Percentiles rank a stretch among this genome's conserved stretches.
These are phyloP conservation scores for Rhodotorula sp. DNA, from an alignment of 1,284 basidiomycete species.

Conservation along the genomic window DNA sequence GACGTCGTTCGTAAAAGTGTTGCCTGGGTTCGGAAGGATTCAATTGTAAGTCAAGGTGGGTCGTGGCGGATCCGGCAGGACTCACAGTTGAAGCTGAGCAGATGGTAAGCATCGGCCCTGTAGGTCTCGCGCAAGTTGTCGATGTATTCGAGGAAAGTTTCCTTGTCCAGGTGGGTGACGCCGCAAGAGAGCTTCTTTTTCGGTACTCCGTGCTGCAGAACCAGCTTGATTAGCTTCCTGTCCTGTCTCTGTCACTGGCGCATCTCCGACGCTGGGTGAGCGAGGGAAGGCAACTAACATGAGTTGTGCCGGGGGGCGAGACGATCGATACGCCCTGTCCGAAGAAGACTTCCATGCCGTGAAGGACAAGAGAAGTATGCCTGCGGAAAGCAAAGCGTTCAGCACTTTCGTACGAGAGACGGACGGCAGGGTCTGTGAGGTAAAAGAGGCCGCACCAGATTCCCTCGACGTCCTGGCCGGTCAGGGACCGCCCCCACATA, in stretches of 20 bases:
- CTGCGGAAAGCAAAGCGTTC: constrained; percentile 39
- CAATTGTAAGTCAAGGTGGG: neutral
- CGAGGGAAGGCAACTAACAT: constrained; percentile 26
- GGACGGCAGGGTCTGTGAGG: too few relatives aligned
- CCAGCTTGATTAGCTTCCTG: constrained; percentile 6
- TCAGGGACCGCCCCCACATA: constrained; percentile 9
- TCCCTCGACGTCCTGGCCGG: constrained; percentile 19
- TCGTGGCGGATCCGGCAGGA: neutral
- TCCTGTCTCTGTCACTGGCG: neutral
- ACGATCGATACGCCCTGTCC: constrained; percentile 49
- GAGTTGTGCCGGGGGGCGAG: constrained; percentile 39
- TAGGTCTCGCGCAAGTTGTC: constrained; percentile 45
- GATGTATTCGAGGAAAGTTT: constrained; percentile 48
- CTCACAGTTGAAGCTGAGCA: constrained; percentile 48
- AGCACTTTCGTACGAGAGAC: neutral
- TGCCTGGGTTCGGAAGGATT: constrained; percentile 3
- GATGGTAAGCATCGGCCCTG: constrained; percentile 48
- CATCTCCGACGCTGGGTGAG: neutral
- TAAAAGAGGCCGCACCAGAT: constrained; percentile 18
- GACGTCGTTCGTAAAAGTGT: constrained; percentile 48
- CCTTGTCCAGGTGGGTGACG: constrained; percentile 47
- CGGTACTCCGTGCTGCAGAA: constrained; percentile 48
- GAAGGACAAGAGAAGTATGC: constrained; percentile 50
- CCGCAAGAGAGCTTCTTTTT: constrained; percentile 47
- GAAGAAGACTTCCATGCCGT: constrained; percentile 50